These are phyloP conservation scores for Talaromyces sp. DNA, from an alignment of 2,329 filamentous ascomycete genomes.

Conservation along the genomic window DNA sequence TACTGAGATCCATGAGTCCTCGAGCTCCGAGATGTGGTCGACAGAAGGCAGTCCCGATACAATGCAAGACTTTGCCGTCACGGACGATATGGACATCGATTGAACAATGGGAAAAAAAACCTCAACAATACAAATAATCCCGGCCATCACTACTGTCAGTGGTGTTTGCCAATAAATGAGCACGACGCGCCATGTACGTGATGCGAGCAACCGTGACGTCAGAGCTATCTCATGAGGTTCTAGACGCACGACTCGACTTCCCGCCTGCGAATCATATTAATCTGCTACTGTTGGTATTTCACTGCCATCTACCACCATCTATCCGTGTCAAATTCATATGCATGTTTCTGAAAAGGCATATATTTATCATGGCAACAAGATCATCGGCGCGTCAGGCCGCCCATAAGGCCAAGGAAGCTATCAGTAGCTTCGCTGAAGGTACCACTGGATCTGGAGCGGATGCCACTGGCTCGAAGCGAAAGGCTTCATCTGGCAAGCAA, in stretches of 20 bases:
- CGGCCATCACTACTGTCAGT: background rate
- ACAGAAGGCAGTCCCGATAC: conserved; percentile 22
- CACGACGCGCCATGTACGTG: background rate
- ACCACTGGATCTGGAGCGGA: conserved; percentile 28
- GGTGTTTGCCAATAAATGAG: background rate
- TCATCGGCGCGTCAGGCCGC: conserved; percentile 48
- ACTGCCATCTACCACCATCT: background rate
- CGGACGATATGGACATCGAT: conserved; percentile 41
- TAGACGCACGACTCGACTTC: background rate
- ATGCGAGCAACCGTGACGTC: conserved; percentile 36
- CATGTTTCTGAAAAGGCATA: background rate
- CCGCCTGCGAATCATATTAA: background rate
- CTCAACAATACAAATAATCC: background rate
- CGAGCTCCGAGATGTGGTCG: conserved; percentile 25
- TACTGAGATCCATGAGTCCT: conserved; percentile 20
- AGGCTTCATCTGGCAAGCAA: conserved; percentile 32
- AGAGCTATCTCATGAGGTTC: conserved; percentile 23
- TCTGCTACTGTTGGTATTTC: background rate
- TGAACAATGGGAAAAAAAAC: conserved; percentile 15
- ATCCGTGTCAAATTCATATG: background rate
- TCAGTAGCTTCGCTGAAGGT: conserved; percentile 34
- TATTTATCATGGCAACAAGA: conserved; percentile 36
- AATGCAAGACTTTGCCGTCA: conserved; percentile 11
- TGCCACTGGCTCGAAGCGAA: conserved; percentile 43
- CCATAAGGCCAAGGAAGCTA: conserved; percentile 47